Base-by-base conservation (phyloP, 306 rosid species). In the Acacia confusa region DNA sequence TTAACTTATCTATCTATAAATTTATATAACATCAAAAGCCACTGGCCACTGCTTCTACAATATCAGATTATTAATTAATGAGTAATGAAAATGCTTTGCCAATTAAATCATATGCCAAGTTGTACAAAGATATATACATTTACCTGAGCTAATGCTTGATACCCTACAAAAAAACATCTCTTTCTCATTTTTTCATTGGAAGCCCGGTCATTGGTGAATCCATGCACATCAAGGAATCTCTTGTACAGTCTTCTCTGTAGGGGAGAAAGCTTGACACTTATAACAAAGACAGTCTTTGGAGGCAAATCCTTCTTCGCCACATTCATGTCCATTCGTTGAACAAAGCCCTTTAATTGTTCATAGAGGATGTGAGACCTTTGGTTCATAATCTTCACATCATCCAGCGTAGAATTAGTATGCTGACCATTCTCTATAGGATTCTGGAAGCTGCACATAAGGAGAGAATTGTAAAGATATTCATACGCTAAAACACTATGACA, bases 351-450 rank as follows among this genome's bases (percentile, higher is more conserved):
- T 74, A 95, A 85, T 78, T 93, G 86, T 78, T 93, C 97, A 79
- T 93, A 95, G 72, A 95, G 96, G 71, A 95, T 91, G 82, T 93
- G 98, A 80, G 99, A 95, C 86, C 99, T 92, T 85, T 95, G 98
- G 88, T 93, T 95, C 99, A 95, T 95, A 65, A 95, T 92, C 87
- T 95, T 95, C 83, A 95, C 99, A 79, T 95, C 99, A 67, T 74
- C 88, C 79, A 81, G 83, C 52, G 98, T 95, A 64, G 98, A 95
- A 87, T 95, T 95, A 69, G 98, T 95, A 88, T 95, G 99, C 74
- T 95, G 99, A 63, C 99, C 99, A 70, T 95, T 92, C 89, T 95
- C 96, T 81, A 93, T 95, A 76, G 99, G 99, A 84, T 93, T 95
- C 84, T 95, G 98, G 88, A 89, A 95, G 83, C 99, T 93, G 98